Evolutionary conservation across 768 basidiomycete genomes (phyloP), one percentile per base, ranked within the genome.

Genomic region (Suillus americanus): DNA sequence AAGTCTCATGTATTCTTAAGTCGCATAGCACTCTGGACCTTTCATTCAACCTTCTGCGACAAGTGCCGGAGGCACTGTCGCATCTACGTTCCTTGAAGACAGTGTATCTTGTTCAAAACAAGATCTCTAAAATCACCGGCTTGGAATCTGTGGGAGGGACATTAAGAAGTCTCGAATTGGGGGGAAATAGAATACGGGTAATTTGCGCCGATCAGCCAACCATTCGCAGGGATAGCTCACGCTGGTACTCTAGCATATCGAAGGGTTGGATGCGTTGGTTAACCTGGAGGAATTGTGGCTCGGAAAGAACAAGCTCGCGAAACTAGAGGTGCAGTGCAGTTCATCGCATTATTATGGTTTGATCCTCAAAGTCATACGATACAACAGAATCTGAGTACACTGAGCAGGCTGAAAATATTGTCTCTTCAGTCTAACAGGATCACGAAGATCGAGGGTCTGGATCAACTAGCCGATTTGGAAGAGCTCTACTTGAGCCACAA

Each of bases 401-500:
- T 99, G 67, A 87, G 83, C 67, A 87, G 86, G 56, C 83, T 99
- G 33, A 89, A 83, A 72, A 93, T 97, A 50, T 79, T 99, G 33
- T 95, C 95, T 0, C 81, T 99, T 35, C 94, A 96, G 75, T 97
- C 95, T 5, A 99, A 99, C 71, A 86, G 97, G 20, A 90, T 99
- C 60, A 94, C 89, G 2, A 90, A 89, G 72, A 79, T 99, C 3
- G 94, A 97, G 75, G 88, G 87, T 3, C 78, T 99, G 2, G 91
- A 95, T 43, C 79, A 77, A 10, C 79, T 98, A 10, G 81, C 81
- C 48, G 84, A 82, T 61, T 83, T 99, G 18, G 93, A 96, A 71
- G 92, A 99, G 74, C 76, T 99, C 7, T 98, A 98, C 75, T 80
- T 99, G 48, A 94, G 92, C 66, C 97, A 99, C 72, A 99, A 99